Evolutionary conservation across 257 asterid genomes (phyloP), one percentile per base, ranked within the genome.

Genomic region (Fraxinus anomala): DNA sequence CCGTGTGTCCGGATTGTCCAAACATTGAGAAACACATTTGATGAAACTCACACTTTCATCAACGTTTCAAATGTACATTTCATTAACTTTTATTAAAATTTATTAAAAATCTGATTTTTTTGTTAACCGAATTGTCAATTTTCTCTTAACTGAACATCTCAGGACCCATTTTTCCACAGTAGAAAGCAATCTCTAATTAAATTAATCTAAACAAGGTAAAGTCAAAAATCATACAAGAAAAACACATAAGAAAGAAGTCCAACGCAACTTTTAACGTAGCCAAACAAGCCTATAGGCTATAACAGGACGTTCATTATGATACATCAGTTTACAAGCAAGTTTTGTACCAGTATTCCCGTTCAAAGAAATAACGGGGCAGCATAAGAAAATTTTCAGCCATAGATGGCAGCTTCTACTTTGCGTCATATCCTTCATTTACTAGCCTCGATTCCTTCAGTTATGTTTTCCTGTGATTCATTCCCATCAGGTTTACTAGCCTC

Each of bases 381-480:
- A 42, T 42, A 47, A 16, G 59, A 47, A 47, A 47, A 47, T 4
- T 47, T 16, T 16, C 67, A 21, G 67, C 67, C 14, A 59, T 6
- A 7, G 13, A 59, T n/a, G 28, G 67, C 28, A 8, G 31, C 4
- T 59, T 59, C 67, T 21, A n/a, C 67, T 59, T 7, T 59, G 13
- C 28, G 0, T 59, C 67, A n/a, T 21, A 8, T 39, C 44, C 44
- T 39, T 39, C 44, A 39, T 39, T 39, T 39, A 9, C 44, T 39
- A 9, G 12, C 12, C 11, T 33, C 36, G 5, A 33, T 54, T 54
- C 65, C 21, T 19, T 54, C 23, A 54, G 65, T 54, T 19, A 17
- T 54, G 23, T 75, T 69, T 79, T 80, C 82, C 73, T 75, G 77
- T 66, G 36, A 49, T 68, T 87, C 80, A 42, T 78, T 82, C 78